These are phyloP conservation scores for Cryphonectria nitschkei DNA, from an alignment of 2,329 filamentous ascomycete genomes.

Conservation along the genomic window DNA sequence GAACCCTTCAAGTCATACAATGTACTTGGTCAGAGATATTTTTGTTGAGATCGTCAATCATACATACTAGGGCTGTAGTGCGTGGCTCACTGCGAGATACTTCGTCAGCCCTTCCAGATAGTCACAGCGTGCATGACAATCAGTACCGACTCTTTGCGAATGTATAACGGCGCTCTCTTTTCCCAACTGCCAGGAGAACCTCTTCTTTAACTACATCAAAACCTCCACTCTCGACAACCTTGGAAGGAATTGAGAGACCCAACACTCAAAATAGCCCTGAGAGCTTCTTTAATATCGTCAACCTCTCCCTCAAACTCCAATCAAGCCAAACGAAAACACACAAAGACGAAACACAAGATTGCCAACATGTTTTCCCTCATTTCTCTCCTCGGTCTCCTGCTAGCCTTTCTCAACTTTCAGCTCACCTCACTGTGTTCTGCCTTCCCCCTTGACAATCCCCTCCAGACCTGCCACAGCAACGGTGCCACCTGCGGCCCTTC, in stretches of 20 bases:
- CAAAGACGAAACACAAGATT: background rate
- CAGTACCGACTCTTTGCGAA: background rate
- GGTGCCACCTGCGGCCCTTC: background rate
- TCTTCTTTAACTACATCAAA: background rate
- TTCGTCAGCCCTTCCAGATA: background rate
- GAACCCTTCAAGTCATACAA: background rate
- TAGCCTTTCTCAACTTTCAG: background rate
- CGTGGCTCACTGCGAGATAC: background rate
- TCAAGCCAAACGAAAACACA: background rate
- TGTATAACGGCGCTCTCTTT: background rate
- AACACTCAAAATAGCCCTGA: background rate
- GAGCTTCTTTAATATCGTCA: background rate
- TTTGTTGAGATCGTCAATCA: background rate
- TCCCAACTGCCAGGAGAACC: background rate
- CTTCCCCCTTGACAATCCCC: background rate
- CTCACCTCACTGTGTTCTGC: background rate
- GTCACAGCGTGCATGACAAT: background rate
- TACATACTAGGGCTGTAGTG: background rate
- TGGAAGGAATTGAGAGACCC: background rate
- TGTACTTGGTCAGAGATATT: background rate
- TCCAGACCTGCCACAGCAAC: conserved; percentile 2
- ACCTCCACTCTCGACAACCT: background rate
- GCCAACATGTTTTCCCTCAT: background rate
- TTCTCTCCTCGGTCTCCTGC: background rate
- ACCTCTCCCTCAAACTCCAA: background rate